A percentile compares a stretch with the other conserved stretches of the same genome.
Conservation (phyloP, 768 basidiomycete genomes). For the Podaxis sp. region DNA sequence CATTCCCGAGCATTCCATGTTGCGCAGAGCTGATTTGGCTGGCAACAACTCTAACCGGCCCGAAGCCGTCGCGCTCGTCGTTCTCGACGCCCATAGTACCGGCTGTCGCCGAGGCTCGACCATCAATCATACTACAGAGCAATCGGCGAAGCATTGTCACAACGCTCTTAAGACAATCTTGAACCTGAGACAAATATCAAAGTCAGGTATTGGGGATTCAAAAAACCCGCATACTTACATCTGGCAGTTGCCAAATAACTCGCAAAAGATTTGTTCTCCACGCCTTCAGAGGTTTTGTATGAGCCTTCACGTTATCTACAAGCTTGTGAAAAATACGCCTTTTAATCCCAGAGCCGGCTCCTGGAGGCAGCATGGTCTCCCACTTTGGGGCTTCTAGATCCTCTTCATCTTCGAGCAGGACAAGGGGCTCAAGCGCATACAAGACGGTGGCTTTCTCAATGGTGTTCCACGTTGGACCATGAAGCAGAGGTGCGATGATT, state of each 20-base stretch:
- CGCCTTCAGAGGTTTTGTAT: constrained; percentile 14
- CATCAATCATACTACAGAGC: constrained; percentile 24
- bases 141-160: constrained; percentile 37
- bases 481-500: constrained; percentile 34
- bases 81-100: constrained; percentile 35
- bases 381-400: constrained; percentile 26
- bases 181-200: constrained; percentile 40
- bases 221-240: constrained; percentile 40
- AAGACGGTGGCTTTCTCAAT: constrained; percentile 67
- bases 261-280: constrained; percentile 46
- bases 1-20: constrained; percentile 20
- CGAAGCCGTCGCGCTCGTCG: constrained; percentile 51
- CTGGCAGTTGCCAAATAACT: constrained; percentile 63
- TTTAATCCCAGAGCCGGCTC: constrained; percentile 59
- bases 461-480: constrained; percentile 49
- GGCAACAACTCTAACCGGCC: constrained; percentile 43
- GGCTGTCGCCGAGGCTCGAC: constrained; percentile 17
- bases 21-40: constrained; percentile 28
- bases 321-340: constrained; percentile 42
- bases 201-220: neutral
- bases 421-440: constrained; percentile 63
- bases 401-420: constrained; percentile 29
- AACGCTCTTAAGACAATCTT: constrained; percentile 38
- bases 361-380: constrained; percentile 47
- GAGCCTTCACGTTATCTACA: constrained; percentile 24